Percentiles rank a stretch among this genome's conserved stretches.
Conservation (phyloP, 2,329 filamentous ascomycete genomes). For the Phialophora tarda region DNA sequence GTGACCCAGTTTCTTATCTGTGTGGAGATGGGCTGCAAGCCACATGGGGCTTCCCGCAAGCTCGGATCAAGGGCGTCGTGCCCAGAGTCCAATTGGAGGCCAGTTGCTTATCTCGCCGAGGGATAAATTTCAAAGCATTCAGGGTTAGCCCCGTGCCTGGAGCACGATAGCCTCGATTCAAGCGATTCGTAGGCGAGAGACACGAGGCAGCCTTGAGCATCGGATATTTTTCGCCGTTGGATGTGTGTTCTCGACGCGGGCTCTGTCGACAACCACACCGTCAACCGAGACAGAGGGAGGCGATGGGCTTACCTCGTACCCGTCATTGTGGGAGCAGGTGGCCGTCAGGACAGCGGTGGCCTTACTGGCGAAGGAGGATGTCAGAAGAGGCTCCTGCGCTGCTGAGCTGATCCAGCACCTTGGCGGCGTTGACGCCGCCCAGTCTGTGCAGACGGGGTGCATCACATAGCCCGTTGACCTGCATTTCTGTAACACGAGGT, state of each 20-base stretch:
- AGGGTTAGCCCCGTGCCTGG: constrained; percentile 1
- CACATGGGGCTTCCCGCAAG: background rate
- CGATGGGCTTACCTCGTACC: background rate
- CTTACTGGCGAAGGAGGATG: background rate
- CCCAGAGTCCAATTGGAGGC: constrained; percentile 7
- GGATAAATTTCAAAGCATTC: background rate
- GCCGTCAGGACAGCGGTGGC: background rate
- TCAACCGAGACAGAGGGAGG: background rate
- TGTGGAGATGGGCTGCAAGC: constrained; percentile 14
- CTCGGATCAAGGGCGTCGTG: background rate
- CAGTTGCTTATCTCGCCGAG: constrained; percentile 22
- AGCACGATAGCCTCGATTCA: constrained; percentile 1
- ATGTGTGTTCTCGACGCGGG: background rate
- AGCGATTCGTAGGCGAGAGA: constrained; percentile 18
- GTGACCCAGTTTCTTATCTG: constrained; percentile 12
- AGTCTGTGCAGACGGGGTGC: background rate
- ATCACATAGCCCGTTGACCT: background rate
- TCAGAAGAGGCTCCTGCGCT: background rate
- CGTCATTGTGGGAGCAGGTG: background rate
- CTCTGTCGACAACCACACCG: background rate
- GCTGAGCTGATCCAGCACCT: background rate
- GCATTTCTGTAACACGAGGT: constrained; percentile 2
- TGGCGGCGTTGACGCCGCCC: background rate
- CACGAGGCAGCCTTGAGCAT: constrained; percentile 16
- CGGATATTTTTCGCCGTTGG: background rate